Base-by-base conservation (phyloP, 768 basidiomycete genomes). In the Chalciporus chontae region DNA sequence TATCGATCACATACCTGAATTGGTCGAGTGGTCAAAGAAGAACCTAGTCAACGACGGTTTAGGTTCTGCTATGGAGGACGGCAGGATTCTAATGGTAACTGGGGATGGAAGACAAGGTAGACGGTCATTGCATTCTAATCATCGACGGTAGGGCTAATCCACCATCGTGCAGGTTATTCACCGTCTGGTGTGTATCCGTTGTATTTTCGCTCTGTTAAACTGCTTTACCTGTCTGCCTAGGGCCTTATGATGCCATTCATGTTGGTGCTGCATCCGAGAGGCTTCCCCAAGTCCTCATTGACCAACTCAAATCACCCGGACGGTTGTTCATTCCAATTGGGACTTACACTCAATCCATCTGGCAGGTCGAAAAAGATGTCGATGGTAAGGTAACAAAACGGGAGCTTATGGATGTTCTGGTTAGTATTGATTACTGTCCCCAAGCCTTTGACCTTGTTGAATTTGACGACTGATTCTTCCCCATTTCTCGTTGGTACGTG, bases 261-360 rank as follows among this genome's bases (percentile, higher is more conserved):
- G 94, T 97, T 32, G 95, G 95, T 4, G 95, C 95, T 0, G 94
- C 95, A 0, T 84, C 94, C 0, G 86, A 90, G 0, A 74, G 61
- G 0, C 69, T 93, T 13, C 94, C 94, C 0, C 66, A 77, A 18
- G 66, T 76, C 0, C 78, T 98, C 1, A 66, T 97, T 24, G 81
- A 87, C 13, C 94, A 95, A 60, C 81, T 93, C 3, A 84, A 84
- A 23, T 64, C 67, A 2, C 86, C 87, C 0, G 89, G 89, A 14
- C 73, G 84, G 45, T 92, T 97, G 87, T 94, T 97, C 71, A 90
- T 97, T 45, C 94, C 94, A 2, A 85, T 97, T 13, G 94, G 94
- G 3, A 75, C 72, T 1, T 59, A 67, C 13, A 56, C 56, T 13
- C 83, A 88, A 51, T 69, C 79, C 58, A 81, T 96, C 46, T 73